Conservation (phyloP, 768 basidiomycete species). For the Hypholoma fasciculare region DNA sequence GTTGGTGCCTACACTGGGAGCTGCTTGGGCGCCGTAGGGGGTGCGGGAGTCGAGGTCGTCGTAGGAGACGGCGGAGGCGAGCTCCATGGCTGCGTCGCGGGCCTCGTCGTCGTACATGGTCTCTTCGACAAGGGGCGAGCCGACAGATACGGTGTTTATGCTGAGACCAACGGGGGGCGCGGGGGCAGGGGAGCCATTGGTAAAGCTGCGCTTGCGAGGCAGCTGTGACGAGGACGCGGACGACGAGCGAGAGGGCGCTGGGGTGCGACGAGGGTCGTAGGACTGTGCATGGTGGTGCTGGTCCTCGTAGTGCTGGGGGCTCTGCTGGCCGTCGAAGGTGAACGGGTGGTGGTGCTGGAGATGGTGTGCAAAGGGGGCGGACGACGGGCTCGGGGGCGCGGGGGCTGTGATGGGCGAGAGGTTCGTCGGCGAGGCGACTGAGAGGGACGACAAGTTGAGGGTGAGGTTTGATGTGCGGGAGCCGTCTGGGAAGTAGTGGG, state of each 20-base stretch:
- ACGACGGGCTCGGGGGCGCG: conserved; percentile 26
- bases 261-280: conserved; percentile 24
- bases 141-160: conserved; percentile 19
- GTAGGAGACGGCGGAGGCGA: conserved; percentile 37
- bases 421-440: conserved; percentile 66
- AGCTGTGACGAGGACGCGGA: conserved; percentile 57
- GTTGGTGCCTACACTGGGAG: conserved; percentile 41
- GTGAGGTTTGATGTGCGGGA: conserved; percentile 44
- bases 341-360: conserved; percentile 39
- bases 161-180: conserved; percentile 8
- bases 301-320: conserved; percentile 29
- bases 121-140: conserved; percentile 37
- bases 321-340: conserved; percentile 46
- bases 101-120: conserved; percentile 37
- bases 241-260: conserved; percentile 34
- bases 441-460: conserved; percentile 67
- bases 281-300: conserved; percentile 19
- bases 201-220: conserved; percentile 70
- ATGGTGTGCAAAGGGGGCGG: conserved; percentile 44
- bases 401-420: conserved; percentile 53
- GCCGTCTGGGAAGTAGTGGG: conserved; percentile 1
- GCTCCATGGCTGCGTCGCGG: conserved; percentile 36
- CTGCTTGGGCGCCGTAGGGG: conserved; percentile 34
- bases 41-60: conserved; percentile 61
- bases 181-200: conserved; percentile 36